A percentile compares a stretch with the other conserved stretches of the same genome.
These are phyloP conservation scores for Auricularia heimuer DNA, from an alignment of 768 basidiomycete genomes.

Conservation along the genomic window DNA sequence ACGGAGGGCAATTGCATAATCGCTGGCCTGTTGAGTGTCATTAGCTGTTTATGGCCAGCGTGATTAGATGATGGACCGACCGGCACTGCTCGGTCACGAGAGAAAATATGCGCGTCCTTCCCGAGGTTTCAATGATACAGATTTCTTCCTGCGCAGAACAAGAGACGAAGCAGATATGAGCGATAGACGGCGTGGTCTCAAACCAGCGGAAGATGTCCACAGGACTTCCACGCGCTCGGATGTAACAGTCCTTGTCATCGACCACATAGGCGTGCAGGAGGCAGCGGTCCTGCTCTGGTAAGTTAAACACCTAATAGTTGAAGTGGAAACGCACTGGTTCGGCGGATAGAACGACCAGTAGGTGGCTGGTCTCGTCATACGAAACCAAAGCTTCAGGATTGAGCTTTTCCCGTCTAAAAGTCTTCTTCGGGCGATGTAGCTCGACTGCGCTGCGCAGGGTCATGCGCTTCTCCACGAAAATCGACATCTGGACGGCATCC, in stretches of 20 bases:
- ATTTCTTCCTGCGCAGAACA: conserved; percentile 40
- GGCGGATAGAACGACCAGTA: conserved; percentile 23
- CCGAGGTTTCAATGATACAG: conserved; percentile 35
- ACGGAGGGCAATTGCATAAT: conserved; percentile 27
- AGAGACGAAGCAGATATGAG: conserved; percentile 31
- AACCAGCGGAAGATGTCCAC: conserved; percentile 39
- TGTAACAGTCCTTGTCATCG: conserved; percentile 33
- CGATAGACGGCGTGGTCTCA: conserved; percentile 17
- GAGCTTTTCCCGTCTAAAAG: conserved; percentile 35
- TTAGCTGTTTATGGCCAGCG: neutral
- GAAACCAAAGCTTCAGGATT: conserved; percentile 35
- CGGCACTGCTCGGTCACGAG: conserved; percentile 43
- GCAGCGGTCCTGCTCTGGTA: conserved; percentile 11
- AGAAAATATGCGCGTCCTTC: conserved; percentile 42
- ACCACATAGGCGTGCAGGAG: conserved; percentile 37
- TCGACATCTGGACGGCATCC: neutral
- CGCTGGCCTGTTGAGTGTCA: conserved; percentile 30
- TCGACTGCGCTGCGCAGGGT: conserved; percentile 17
- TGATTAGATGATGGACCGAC: conserved; percentile 20
- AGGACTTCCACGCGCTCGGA: conserved; percentile 33
- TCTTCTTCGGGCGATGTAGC: conserved; percentile 17
- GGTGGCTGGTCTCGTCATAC: conserved; percentile 42
- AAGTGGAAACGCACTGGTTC: neutral
- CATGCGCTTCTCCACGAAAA: neutral
- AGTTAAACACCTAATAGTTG: neutral